These are phyloP conservation scores for Fusarium paranaense DNA, from an alignment of 2,329 filamentous ascomycete genomes.

Conservation along the genomic window DNA sequence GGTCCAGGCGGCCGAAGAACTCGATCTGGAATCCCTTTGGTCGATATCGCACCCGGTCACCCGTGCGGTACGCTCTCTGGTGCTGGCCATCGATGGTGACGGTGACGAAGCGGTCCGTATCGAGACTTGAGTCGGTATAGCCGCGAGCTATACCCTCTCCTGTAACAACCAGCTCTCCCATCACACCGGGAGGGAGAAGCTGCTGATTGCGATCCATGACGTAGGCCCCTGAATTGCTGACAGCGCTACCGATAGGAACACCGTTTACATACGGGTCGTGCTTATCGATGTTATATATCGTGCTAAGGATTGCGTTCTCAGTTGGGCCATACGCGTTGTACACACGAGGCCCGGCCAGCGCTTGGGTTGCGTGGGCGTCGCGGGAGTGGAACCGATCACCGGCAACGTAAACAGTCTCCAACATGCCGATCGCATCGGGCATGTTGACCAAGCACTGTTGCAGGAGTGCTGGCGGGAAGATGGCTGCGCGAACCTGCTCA, in stretches of 20 bases:
- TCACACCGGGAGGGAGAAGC: background rate
- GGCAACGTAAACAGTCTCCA: slow-evolving; percentile 18
- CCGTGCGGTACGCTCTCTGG: background rate
- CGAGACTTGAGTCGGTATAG: background rate
- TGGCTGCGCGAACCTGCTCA: slow-evolving; percentile 10
- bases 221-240: background rate
- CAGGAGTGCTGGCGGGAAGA: slow-evolving; percentile 31
- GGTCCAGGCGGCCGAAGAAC: slow-evolving; percentile 4
- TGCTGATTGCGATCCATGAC: background rate
- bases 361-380: background rate
- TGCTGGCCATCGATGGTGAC: background rate
- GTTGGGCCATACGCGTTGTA: slow-evolving; percentile 20
- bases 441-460: slow-evolving; percentile 30
- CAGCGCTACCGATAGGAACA: background rate
- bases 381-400: slow-evolving; percentile 30
- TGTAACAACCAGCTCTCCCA: background rate
- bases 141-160: background rate
- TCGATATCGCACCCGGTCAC: background rate
- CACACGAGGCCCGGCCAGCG: slow-evolving; percentile 9
- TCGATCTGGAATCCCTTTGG: background rate
- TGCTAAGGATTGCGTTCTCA: background rate
- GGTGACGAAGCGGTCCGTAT: too few species aligned
- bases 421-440: background rate
- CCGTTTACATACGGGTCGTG: background rate
- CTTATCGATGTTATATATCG: background rate